Evolutionary conservation across 2,329 filamentous ascomycete species (phyloP).

Genomic region (Arthroderma sp.): DNA sequence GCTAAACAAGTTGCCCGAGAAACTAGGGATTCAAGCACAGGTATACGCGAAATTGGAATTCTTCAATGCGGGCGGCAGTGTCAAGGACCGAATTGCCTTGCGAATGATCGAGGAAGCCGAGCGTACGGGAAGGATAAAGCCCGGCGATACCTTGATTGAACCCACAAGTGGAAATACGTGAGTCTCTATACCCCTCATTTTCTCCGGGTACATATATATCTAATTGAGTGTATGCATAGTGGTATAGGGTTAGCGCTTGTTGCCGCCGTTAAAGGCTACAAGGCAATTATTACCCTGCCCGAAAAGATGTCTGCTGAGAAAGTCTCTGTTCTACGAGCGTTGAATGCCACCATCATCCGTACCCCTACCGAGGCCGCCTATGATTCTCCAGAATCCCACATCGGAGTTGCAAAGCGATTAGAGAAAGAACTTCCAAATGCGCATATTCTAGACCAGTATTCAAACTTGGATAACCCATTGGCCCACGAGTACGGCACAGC

Average conservation of each 20-base stretch:
- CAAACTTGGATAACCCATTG: constrained; percentile 77
- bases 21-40: constrained; percentile 73
- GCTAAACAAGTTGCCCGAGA: constrained; percentile 84
- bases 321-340: constrained; percentile 81
- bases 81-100: constrained; percentile 89
- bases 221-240: constrained; percentile 17
- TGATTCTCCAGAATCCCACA: constrained; percentile 91
- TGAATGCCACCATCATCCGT: constrained; percentile 93
- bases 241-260: constrained; percentile 92
- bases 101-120: constrained; percentile 97
- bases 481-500: constrained; percentile 92
- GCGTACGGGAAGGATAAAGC: constrained; percentile 81
- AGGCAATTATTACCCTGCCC: constrained; percentile 94
- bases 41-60: constrained; percentile 87
- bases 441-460: constrained; percentile 94
- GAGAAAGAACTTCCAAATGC: constrained; percentile 95
- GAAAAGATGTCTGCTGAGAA: constrained; percentile 99
- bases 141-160: constrained; percentile 93
- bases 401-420: constrained; percentile 78
- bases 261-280: constrained; percentile 87
- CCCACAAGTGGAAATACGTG: constrained; percentile 91
- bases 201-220: neutral
- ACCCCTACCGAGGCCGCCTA: constrained; percentile 92
- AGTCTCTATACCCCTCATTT: constrained; percentile 18
- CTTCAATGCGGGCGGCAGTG: constrained; percentile 86